Evolutionary conservation across 495 filamentous ascomycete genomes (phyloP).

Genomic region (Parmelia sp.): DNA sequence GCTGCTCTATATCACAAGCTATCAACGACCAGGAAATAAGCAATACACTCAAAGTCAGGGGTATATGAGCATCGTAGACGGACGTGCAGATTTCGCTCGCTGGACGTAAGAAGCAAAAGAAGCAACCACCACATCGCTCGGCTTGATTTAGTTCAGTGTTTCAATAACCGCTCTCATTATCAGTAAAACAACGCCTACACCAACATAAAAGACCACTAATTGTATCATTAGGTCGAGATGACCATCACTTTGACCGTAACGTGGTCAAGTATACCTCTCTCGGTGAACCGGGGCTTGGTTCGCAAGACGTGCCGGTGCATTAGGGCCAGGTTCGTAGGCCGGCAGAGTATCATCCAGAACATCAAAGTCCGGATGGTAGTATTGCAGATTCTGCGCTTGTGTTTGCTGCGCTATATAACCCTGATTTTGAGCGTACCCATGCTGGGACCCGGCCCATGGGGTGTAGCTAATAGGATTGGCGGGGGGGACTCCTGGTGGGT

Average conservation of each 20-base stretch:
- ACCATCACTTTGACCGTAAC: background rate
- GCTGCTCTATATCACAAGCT: background rate
- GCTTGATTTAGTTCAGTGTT: background rate
- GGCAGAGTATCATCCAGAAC: background rate
- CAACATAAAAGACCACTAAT: background rate
- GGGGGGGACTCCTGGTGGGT: background rate
- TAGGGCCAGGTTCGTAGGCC: background rate
- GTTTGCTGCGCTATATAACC: background rate
- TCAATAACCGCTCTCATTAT: background rate
- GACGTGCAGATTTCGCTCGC: background rate
- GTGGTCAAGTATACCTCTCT: background rate
- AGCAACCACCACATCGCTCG: background rate
- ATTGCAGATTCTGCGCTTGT: background rate
- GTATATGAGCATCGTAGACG: background rate
- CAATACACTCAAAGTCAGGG: background rate
- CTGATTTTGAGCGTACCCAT: background rate
- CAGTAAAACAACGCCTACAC: background rate
- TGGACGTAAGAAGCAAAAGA: background rate
- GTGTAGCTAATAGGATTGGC: background rate
- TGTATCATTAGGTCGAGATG: background rate
- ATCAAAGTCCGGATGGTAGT: background rate
- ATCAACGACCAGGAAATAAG: background rate
- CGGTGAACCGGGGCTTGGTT: constrained; percentile 2
- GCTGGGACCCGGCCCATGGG: background rate
- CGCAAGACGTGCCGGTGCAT: background rate